Evolutionary conservation across 2,329 filamentous ascomycete species (phyloP), one percentile per base, ranked within the genome.

Genomic region (Xylariomycetidae sp.): DNA sequence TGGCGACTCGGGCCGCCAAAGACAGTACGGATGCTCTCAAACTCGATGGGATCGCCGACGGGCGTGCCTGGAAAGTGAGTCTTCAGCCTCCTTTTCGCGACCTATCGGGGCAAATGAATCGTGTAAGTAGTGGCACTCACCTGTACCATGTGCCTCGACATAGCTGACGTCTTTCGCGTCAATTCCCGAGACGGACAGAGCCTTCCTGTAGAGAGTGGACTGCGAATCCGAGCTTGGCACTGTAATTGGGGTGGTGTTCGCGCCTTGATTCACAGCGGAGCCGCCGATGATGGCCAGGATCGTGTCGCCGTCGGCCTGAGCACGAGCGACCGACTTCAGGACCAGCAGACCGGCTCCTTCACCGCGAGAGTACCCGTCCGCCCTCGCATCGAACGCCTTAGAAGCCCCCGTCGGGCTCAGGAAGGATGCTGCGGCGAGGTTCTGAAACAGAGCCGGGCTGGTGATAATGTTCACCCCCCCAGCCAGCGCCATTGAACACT

Each of bases 291-390:
- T 51, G 6, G 58, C 65, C 2, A 61, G 43, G 13, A 70, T 56
- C 1, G 54, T 52, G 42, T 78, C 66, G 0, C 62, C 60, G 20
- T 72, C 70, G 4, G 47, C 44, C 0, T 74, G 20, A 0, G 74
- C 73, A 25, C 60, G 52, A 1, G 58, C 53, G 0, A 74, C 49
- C 4, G 47, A 58, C 53, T 76, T 76, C 0, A 77, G 39, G 2
- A 72, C 45, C 0, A 77, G 44, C 0, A 55, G 43, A 0, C 47
- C 65, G 3, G 61, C 46, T 0, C 65, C 72, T 30, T 78, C 73
- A 0, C 61, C 71, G 3, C 72, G 57, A 9, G 63, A 71, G 38
- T 75, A 77, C 0, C 73, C 74, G 37, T 70, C 61, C 0, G 63
- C 69, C 2, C 44, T 39, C 1, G 49, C 39, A 32, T 68, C 66